Base-by-base conservation (phyloP, 345 rosid species). In the Lumnitzera racemosa region DNA sequence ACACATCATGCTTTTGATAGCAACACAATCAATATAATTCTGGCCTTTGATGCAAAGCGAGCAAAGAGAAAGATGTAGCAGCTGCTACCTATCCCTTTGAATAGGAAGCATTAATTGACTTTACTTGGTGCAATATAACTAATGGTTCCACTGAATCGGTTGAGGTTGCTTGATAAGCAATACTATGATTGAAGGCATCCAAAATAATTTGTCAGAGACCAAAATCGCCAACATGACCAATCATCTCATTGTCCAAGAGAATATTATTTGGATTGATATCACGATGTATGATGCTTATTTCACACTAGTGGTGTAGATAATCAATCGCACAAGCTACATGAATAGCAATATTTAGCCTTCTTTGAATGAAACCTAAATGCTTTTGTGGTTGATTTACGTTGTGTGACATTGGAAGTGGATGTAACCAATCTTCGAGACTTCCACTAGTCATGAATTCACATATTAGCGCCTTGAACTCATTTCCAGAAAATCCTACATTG, bases 401-500 rank as follows among this genome's bases (percentile, higher is more conserved):
- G 9, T 13, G 47, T 23, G 6, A 13, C 13, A 4, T 17, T 15
- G 29, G 17, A 5, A 17, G 46, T 24, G 55, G 55, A 46, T 60
- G 31, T 20, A 60, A 23, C n/a, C 53, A 60, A 5, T 50, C 24
- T 41, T 60, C 55, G n/a, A 60, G 52, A 43, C 41, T 60, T 31
- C 43, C n/a, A 14, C 24, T 60, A 49, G 16, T 24, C 63, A 60
- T 60, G 53, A 49, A 49, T 20, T 48, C 63, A 24, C 48, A 60
- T 25, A 60, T 6, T 13, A 49, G 31, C 15, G 63, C 63, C 54
- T 60, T 49, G 63, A 60, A 60, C 48, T 60, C 63, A 24, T 60
- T 49, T 24, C 63, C 63, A 27, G 9, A 24, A 23, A 8, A 27
- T 24, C 24, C 54, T 15, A 50, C 41, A 1, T 53, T 14, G 8